Evolutionary conservation across 306 rosid species (phyloP).

Genomic region (Arachis stenosperma): DNA sequence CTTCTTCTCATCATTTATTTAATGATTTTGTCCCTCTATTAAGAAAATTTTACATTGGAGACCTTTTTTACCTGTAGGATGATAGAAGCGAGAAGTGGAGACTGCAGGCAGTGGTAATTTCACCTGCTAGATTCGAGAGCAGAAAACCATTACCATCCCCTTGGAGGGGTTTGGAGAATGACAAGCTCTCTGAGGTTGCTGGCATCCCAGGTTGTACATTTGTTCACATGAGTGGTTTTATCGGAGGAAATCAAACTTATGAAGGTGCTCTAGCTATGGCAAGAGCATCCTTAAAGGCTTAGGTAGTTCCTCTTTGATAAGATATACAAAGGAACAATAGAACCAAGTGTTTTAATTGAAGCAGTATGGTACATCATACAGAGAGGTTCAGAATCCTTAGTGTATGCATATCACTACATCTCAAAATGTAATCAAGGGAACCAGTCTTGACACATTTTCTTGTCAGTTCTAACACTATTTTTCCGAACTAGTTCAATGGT

Average conservation of each 20-base stretch:
- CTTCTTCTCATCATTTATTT: neutral
- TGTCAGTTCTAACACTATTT: slow-evolving; percentile 30
- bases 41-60: neutral
- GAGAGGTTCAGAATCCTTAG: slow-evolving; percentile 27
- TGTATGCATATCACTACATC: slow-evolving; percentile 1
- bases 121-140: slow-evolving; percentile 56
- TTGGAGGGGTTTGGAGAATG: slow-evolving; percentile 64
- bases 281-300: slow-evolving; percentile 49
- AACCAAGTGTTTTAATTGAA: slow-evolving; percentile 27
- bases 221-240: slow-evolving; percentile 68
- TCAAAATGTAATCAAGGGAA: slow-evolving; percentile 29
- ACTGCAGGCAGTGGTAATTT: slow-evolving; percentile 59
- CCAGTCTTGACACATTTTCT: slow-evolving; percentile 27
- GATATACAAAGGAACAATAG: neutral
- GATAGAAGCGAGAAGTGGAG: slow-evolving; percentile 61
- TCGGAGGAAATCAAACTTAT: slow-evolving; percentile 60
- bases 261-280: slow-evolving; percentile 66
- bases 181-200: slow-evolving; percentile 58
- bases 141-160: slow-evolving; percentile 56
- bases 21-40: no score
- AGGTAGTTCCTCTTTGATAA: slow-evolving; percentile 22
- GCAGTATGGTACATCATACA: neutral
- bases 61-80: slow-evolving; percentile 45
- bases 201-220: slow-evolving; percentile 60
- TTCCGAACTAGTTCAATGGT: slow-evolving; percentile 39